Base-by-base conservation (phyloP, 768 basidiomycete species). In the Lactifluus piperatus region DNA sequence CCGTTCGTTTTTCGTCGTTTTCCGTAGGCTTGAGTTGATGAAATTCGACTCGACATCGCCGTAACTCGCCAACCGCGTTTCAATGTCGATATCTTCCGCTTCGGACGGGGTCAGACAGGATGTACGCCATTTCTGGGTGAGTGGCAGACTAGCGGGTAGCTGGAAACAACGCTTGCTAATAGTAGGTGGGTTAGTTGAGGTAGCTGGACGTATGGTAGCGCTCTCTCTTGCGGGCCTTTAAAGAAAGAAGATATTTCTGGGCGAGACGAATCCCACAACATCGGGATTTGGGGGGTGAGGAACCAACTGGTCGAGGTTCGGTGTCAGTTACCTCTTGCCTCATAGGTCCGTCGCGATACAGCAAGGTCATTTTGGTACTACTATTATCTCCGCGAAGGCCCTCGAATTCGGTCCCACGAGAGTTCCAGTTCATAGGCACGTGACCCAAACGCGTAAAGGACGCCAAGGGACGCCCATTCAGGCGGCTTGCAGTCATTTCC, bases 381-480 rank as follows among this genome's bases (percentile, higher is more conserved):
- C 76, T 77, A 7, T 71, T 72, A 27, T 79, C 78, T 9, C 77
- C 81, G 30, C 81, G 78, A 29, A 92, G 76, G 13, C 83, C 82
- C 66, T 92, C 90, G 62, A 92, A 91, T 67, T 92, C 90, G 50
- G 83, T n/a, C 79, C 69, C 83, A 80, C 49, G n/a, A n/a, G 77
- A 66, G 45, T 72, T 75, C 1, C 80, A 76, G 49, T 81, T 71
- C 65, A 76, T 62, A 70, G 87, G 66, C 68, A 86, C 76, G 72
- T 81, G 63, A 68, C 88, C 67, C 71, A 81, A 66, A n/a, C n/a
- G n/a, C n/a, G n/a, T 18, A 85, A 80, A n/a, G n/a, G n/a, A n/a
- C n/a, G n/a, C 64, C 89, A 90, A 11, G 88, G 87, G 3, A 84
- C 81, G 0, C 88, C 88, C 59, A 91, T 90, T 24, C 86, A 89